Percentiles rank a stretch among this genome's conserved stretches.
Evolutionary conservation across 148 eudicot species (phyloP).

Genomic region (Fagopyrum tataricum): DNA sequence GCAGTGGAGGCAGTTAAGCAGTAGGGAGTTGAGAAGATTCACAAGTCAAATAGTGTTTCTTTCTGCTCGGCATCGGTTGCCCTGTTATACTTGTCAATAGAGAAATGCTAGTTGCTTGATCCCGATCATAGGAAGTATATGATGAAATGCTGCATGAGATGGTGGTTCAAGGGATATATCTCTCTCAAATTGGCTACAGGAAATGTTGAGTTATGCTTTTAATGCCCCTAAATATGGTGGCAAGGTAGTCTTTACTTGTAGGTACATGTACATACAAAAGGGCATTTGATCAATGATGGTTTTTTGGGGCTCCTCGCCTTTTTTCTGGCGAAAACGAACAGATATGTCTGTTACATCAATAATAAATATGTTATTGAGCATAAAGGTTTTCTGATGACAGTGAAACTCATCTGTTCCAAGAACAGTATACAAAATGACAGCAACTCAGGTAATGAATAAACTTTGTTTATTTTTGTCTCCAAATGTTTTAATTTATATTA

Average conservation of each 20-base stretch:
- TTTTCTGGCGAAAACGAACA: not conserved
- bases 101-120: not conserved
- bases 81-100: not conserved
- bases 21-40: conserved; percentile 17
- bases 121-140: not conserved
- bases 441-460: not conserved
- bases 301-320: not conserved
- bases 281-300: not conserved
- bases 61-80: not conserved
- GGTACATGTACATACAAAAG: conserved; percentile 9
- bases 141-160: not conserved
- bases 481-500: not conserved
- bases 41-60: not conserved
- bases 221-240: not conserved
- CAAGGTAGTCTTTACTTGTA: not conserved
- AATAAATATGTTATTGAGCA: not conserved
- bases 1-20: conserved; percentile 72
- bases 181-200: not conserved
- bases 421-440: not conserved
- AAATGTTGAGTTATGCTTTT: not conserved
- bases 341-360: not conserved
- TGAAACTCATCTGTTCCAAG: not conserved
- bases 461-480: not conserved
- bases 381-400: not conserved
- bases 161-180: not conserved